Evolutionary conservation across 1,139 yeast genomes (phyloP), one percentile per base, ranked within the genome.

Genomic region (Geotrichum carabidarum): DNA sequence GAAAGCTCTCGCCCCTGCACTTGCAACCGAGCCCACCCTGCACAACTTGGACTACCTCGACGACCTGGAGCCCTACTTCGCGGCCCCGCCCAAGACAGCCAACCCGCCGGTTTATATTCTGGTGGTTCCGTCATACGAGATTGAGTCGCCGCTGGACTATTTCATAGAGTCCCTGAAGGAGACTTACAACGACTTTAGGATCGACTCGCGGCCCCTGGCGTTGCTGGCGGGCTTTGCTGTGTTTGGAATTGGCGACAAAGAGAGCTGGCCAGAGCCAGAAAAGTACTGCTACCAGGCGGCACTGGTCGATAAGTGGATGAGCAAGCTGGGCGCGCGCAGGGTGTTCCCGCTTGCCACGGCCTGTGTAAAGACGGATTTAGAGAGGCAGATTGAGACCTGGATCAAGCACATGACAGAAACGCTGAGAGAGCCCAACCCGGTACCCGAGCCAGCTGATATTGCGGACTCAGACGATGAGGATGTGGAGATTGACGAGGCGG

Each of bases 131-230:
- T 88, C 96, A 0, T 90, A 90, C 67, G 97, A 89, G 63, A 86
- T 91, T 0, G 97, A 90, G 69, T 86, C 95, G 1, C 96, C 97
- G 9, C 78, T 91, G 48, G 98, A 90, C 69, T 90, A 83, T 66
- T 89, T 89, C 68, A 74, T 90, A 57, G 95, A 88, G 65, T 84
- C 87, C 52, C 74, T 90, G 62, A 77, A 80, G 59, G 97, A 90
- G 56, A 88, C 94, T 0, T 82, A 81, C 59, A 84, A 85, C 60
- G 97, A 90, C 68, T 89, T 88, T 73, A 76, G 97, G 62, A 80
- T 90, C 46, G 96, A 89, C 65, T 86, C 87, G 57, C 82, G 81
- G 62, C 96, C 96, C 4, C 73, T 90, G 63, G 58, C 65, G 8
- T 71, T 76, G 35, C 70, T 90, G 30, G 75, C 84, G 5, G 97